Conservation (phyloP, 169 alveolate species). For the Cryptosporidium bovis region DNA sequence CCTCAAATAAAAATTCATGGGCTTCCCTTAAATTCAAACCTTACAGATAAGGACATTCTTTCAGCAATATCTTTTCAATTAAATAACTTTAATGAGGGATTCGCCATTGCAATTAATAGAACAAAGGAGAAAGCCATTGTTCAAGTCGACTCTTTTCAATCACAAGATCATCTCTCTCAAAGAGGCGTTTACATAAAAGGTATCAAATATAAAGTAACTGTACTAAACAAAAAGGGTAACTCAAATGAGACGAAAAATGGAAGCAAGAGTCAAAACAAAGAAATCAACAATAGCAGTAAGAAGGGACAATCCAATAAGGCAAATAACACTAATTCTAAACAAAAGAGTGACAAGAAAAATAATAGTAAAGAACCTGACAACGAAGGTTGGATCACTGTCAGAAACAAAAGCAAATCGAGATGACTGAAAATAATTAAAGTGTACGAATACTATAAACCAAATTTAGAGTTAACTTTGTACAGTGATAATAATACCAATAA, state of each 20-base stretch:
- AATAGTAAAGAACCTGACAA: constrained; percentile 16
- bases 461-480: too few species aligned
- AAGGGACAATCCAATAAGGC: neutral
- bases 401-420: constrained; percentile 11
- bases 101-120: constrained; percentile 63
- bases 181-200: constrained; percentile 69
- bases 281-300: neutral
- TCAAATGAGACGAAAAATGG: neutral
- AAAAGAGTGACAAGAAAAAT: neutral
- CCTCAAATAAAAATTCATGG: constrained; percentile 60
- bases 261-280: neutral
- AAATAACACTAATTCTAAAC: neutral
- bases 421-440: neutral
- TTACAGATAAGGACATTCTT: constrained; percentile 53
- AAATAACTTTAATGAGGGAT: constrained; percentile 53
- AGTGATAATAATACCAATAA: too few species aligned
- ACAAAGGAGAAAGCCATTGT: constrained; percentile 23
- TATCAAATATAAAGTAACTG: constrained; percentile 40
- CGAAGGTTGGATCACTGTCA: constrained; percentile 72
- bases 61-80: constrained; percentile 53
- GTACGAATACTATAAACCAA: too few species aligned
- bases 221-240: neutral
- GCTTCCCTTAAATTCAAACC: neutral
- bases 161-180: constrained; percentile 53
- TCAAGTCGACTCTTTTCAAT: constrained; percentile 61